Conservation (phyloP, 805 yeast genomes). For the Ascoidea tarda region DNA sequence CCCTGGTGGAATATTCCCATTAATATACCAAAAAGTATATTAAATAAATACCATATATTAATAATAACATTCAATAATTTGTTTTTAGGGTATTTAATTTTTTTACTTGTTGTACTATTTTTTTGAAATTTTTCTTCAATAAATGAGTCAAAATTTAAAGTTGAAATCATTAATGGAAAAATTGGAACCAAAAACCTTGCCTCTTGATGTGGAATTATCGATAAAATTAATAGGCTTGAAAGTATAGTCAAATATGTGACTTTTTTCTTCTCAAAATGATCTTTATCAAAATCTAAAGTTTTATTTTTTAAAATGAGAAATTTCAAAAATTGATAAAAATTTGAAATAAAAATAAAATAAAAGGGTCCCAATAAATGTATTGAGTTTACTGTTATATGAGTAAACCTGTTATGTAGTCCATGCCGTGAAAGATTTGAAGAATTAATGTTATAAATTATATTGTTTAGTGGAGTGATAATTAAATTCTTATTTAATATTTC, state of each 20-base stretch:
- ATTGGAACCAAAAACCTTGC: slow-evolving; percentile 74
- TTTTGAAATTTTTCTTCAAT: slow-evolving; percentile 5
- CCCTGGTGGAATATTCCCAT: slow-evolving; percentile 86
- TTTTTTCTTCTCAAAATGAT: slow-evolving; percentile 18
- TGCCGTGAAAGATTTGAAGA: slow-evolving; percentile 51
- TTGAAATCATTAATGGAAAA: slow-evolving; percentile 41
- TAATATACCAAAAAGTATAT: slow-evolving; percentile 37
- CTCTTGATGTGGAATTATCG: slow-evolving; percentile 85
- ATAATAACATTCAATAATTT: slow-evolving; percentile 10
- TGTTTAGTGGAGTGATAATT: slow-evolving; percentile 66
- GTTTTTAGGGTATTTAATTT: slow-evolving; percentile 1
- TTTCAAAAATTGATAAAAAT: slow-evolving; percentile 1
- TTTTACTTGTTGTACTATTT: neutral
- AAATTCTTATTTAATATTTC: slow-evolving; percentile 12
- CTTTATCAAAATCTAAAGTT: slow-evolving; percentile 14
- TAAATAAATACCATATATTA: slow-evolving; percentile 49
- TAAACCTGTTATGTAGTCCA: slow-evolving; percentile 71
- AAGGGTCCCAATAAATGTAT: slow-evolving; percentile 81
- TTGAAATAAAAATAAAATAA: slow-evolving; percentile 5
- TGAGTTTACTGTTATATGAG: slow-evolving; percentile 60
- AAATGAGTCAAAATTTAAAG: slow-evolving; percentile 10
- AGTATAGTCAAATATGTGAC: slow-evolving; percentile 44
- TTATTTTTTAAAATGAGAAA: slow-evolving; percentile 11
- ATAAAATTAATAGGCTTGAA: slow-evolving; percentile 49
- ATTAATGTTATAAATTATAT: slow-evolving; percentile 53